Evolutionary conservation across 139 green algal species (phyloP).

Genomic region (Ostreobium quekettii): DNA sequence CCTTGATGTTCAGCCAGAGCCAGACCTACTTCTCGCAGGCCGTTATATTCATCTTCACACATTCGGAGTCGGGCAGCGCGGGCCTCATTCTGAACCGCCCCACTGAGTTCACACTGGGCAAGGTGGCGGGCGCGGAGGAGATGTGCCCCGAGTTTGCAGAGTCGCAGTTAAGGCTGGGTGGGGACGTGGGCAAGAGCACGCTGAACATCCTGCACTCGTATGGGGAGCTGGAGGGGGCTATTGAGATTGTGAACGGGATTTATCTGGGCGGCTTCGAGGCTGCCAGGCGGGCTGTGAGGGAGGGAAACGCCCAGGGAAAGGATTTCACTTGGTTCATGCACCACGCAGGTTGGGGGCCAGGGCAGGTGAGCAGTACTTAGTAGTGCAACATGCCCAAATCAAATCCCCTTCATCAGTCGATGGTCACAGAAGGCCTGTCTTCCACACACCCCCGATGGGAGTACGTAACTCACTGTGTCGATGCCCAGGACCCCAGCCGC

Average conservation of each 20-base stretch:
- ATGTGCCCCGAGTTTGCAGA: conserved; percentile 42
- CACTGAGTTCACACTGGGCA: conserved; percentile 39
- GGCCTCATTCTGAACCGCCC: conserved; percentile 81
- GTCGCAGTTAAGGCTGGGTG: conserved; percentile 60
- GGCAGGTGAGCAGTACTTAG: too few relatives aligned
- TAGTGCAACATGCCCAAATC: too few relatives aligned
- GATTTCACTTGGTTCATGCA: conserved; percentile 54
- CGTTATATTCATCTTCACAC: conserved; percentile 68
- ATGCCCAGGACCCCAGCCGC: too few relatives aligned
- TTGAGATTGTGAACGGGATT: conserved; percentile 39
- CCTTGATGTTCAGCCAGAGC: conserved; percentile 12
- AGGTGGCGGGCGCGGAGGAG: conserved; percentile 31
- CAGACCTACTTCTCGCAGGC: conserved; percentile 73
- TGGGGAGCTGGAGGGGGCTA: conserved; percentile 31
- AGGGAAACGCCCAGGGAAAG: conserved; percentile 6
- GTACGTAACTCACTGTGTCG: too few relatives aligned
- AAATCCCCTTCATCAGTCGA: too few relatives aligned
- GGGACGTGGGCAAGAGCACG: conserved; percentile 58
- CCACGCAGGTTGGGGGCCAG: conserved; percentile 65
- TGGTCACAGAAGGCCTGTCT: too few relatives aligned
- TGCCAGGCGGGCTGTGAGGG: conserved; percentile 22
- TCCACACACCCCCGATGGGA: too few relatives aligned
- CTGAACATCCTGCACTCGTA: conserved; percentile 58
- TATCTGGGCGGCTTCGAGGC: conserved; percentile 48
- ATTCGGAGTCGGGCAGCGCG: conserved; percentile 40